These are phyloP conservation scores for Xylariaceae sp. DNA, from an alignment of 2,329 filamentous ascomycete species.

Conservation along the genomic window DNA sequence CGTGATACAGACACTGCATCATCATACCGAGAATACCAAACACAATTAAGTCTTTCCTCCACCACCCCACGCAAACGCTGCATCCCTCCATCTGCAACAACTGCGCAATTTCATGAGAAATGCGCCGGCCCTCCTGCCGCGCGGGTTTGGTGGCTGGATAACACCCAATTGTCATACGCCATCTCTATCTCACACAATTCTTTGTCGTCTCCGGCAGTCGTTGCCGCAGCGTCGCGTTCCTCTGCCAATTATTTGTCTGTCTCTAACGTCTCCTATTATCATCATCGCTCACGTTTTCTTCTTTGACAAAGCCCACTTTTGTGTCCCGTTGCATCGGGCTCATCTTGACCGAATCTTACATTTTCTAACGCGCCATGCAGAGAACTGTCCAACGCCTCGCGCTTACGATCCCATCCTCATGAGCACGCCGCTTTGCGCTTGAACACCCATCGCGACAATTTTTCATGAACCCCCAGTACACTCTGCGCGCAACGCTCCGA, in stretches of 20 bases:
- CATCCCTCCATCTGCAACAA: conserved; percentile 6
- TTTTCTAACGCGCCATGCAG: conserved; percentile 9
- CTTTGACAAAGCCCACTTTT: too few species aligned
- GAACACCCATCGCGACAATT: conserved; percentile 9
- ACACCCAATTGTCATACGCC: conserved; percentile 22
- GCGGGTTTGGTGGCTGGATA: conserved; percentile 31
- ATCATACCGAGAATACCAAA: too few species aligned
- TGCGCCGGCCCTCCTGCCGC: conserved; percentile 30
- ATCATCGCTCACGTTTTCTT: not conserved
- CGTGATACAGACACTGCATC: too few species aligned
- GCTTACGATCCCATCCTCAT: conserved; percentile 1
- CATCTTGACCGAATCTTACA: conserved; percentile 9
- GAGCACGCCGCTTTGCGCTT: conserved; percentile 2
- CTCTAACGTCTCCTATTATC: not conserved
- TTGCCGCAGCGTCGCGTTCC: not conserved
- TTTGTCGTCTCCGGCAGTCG: conserved; percentile 1
- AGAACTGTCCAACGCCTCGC: conserved; percentile 10
- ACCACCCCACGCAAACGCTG: conserved; percentile 9
- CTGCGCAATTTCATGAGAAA: conserved; percentile 29
- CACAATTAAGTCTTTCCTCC: too few species aligned
- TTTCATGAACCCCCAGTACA: conserved; percentile 28
- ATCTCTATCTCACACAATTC: conserved; percentile 26
- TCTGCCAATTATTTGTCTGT: too few species aligned
- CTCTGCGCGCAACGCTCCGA: conserved; percentile 29
- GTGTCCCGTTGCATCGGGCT: conserved; percentile 10